phyloP scores from a whole-genome alignment of 257 asterid species.

The Cinchona pubescens region DNA sequence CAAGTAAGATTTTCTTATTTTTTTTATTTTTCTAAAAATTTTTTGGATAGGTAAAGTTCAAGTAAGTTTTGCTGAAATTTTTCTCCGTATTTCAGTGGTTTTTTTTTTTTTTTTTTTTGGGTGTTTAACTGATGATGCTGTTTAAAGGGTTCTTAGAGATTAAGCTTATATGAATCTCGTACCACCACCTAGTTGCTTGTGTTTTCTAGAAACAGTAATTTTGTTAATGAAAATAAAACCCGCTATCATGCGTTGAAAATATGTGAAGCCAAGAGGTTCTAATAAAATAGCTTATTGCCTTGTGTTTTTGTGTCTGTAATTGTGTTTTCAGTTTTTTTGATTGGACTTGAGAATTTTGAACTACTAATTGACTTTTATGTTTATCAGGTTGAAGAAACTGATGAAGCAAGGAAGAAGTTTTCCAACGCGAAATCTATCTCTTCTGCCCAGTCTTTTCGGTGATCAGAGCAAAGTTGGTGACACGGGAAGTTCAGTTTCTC shows the following conservation, averaged over 20 bases:
- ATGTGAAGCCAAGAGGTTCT: neutral
- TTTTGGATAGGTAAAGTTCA: constrained; percentile 49
- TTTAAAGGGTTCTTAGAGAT: neutral
- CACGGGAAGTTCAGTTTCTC: constrained; percentile 62
- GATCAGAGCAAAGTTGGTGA: constrained; percentile 59
- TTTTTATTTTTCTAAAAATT: too few relatives aligned
- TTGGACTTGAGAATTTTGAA: neutral
- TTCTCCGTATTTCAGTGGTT: too few relatives aligned
- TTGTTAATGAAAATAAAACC: neutral
- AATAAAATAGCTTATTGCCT: neutral
- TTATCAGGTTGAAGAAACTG: constrained; percentile 84
- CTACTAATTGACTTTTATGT: constrained; percentile 7
- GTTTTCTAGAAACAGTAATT: neutral
- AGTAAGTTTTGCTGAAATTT: constrained; percentile 39
- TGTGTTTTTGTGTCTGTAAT: neutral
- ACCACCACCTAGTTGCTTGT: neutral
- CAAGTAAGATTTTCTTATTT: constrained; percentile 52
- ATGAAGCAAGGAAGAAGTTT: constrained; percentile 98
- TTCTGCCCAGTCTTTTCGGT: constrained; percentile 92
- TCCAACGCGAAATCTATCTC: constrained; percentile 94
- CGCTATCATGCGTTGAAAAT: neutral
- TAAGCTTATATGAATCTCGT: neutral
- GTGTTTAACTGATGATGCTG: neutral
- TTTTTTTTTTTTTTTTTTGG: too few relatives aligned
- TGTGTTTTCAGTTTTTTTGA: neutral